These are phyloP conservation scores for Pythium grandisporangium DNA, from an alignment of 352 stramenopile genomes.

Conservation along the genomic window DNA sequence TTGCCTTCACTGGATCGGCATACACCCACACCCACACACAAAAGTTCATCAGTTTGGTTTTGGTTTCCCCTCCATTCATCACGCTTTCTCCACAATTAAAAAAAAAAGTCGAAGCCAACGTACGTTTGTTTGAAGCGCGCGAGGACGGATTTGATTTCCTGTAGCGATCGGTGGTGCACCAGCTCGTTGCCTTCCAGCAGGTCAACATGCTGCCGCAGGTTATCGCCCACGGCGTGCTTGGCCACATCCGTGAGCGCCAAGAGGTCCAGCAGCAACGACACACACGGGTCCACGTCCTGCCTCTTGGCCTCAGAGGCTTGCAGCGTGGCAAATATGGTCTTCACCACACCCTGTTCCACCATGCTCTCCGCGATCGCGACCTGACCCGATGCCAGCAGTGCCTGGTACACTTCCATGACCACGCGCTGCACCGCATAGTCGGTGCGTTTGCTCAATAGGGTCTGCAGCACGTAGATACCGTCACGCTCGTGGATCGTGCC, in stretches of 20 bases:
- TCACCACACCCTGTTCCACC: constrained; percentile 7
- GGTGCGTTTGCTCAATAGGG: background rate
- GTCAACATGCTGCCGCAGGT: constrained; percentile 3
- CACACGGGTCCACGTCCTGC: background rate
- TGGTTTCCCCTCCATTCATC: no score
- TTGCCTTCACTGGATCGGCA: constrained; percentile 72
- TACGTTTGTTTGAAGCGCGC: constrained; percentile 16
- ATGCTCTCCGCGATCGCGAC: constrained; percentile 1
- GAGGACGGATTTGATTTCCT: constrained; percentile 17
- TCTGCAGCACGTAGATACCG: background rate
- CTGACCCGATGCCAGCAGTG: background rate
- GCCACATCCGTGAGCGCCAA: constrained; percentile 9
- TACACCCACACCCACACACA: background rate
- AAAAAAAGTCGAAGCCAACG: background rate
- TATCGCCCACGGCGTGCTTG: constrained; percentile 5
- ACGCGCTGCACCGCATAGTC: background rate
- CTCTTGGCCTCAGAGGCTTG: background rate
- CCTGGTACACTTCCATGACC: background rate
- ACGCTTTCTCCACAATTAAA: background rate
- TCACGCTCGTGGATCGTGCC: background rate
- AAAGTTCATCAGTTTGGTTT: no score
- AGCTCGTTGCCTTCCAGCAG: constrained; percentile 6
- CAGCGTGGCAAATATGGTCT: constrained; percentile 5
- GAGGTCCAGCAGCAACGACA: constrained; percentile 11
- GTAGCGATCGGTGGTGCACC: constrained; percentile 7